A percentile compares a stretch with the other conserved stretches of the same genome.
Conservation (phyloP, 208 protist species). For the Leishmania guyanensis region DNA sequence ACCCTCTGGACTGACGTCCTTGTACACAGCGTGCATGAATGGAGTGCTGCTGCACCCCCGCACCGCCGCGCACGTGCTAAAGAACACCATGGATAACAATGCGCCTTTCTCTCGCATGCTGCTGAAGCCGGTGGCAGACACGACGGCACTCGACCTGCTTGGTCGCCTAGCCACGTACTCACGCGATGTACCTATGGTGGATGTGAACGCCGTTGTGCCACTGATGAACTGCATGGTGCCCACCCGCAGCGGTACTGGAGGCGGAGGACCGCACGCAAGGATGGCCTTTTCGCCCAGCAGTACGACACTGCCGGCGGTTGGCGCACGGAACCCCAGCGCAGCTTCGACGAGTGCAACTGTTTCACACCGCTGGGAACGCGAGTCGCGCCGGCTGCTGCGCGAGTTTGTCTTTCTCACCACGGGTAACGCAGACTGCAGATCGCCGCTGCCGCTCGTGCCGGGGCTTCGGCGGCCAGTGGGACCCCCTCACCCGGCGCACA, state of each 20-base stretch:
- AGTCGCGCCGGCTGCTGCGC: slow-evolving; percentile 49
- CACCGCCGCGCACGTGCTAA: slow-evolving; percentile 50
- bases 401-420: slow-evolving; percentile 65
- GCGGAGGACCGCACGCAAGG: background rate
- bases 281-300: background rate
- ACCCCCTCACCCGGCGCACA: slow-evolving; percentile 45
- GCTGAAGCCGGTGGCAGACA: slow-evolving; percentile 68
- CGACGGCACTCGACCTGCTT: slow-evolving; percentile 58
- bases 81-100: slow-evolving; percentile 79
- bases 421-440: slow-evolving; percentile 23
- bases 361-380: slow-evolving; percentile 35
- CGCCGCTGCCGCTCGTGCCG: slow-evolving; percentile 29
- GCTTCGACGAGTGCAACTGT: background rate
- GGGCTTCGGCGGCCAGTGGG: slow-evolving; percentile 31
- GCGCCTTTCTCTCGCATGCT: slow-evolving; percentile 64
- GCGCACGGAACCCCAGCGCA: background rate
- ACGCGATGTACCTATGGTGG: slow-evolving; percentile 63
- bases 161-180: slow-evolving; percentile 28
- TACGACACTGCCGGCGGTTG: background rate
- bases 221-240: slow-evolving; percentile 41
- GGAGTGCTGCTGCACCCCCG: slow-evolving; percentile 79
- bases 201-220: slow-evolving; percentile 76
- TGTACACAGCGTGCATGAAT: slow-evolving; percentile 75
- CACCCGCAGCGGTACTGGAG: background rate
- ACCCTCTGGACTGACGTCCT: slow-evolving; percentile 33